These are phyloP conservation scores for Tribonema minus DNA, from an alignment of 108 stramenopile genomes.

Conservation along the genomic window DNA sequence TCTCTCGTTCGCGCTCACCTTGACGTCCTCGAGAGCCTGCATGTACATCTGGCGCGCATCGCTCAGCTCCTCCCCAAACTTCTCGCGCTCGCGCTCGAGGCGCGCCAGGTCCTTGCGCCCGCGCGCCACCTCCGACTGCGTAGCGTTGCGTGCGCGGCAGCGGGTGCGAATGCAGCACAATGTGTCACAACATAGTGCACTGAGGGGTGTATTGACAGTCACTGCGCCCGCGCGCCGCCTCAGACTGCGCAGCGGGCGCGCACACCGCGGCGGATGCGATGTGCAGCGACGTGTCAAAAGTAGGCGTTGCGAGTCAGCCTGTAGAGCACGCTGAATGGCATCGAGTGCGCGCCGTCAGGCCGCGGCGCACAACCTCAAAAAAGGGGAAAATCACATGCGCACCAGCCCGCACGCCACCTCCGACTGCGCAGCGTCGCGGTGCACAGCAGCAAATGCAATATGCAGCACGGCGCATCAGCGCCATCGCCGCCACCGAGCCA, in stretches of 20 bases:
- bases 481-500: too few species aligned
- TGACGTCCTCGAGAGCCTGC: constrained; percentile 65
- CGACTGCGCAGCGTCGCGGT: background rate
- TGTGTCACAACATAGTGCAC: background rate
- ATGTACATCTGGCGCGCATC: constrained; percentile 59
- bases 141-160: background rate
- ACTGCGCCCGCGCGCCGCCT: too few species aligned
- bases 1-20: too few species aligned
- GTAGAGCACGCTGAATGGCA: too few species aligned
- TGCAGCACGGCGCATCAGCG: background rate
- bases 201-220: too few species aligned
- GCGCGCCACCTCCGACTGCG: constrained; percentile 22
- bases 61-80: constrained; percentile 62
- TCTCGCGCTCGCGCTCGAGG: constrained; percentile 70
- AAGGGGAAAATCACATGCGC: too few species aligned
- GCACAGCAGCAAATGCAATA: background rate
- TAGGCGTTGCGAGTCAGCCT: too few species aligned
- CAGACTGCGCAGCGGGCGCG: too few species aligned
- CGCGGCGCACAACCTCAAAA: too few species aligned
- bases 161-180: background rate
- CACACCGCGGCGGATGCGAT: too few species aligned
- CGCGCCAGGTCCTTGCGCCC: constrained; percentile 58
- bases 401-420: constrained; percentile 41
- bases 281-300: too few species aligned
- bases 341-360: too few species aligned